A percentile compares a stretch with the other conserved stretches of the same genome.
Conservation (phyloP, 257 asterid species). For the Rauvolfia tetraphylla region DNA sequence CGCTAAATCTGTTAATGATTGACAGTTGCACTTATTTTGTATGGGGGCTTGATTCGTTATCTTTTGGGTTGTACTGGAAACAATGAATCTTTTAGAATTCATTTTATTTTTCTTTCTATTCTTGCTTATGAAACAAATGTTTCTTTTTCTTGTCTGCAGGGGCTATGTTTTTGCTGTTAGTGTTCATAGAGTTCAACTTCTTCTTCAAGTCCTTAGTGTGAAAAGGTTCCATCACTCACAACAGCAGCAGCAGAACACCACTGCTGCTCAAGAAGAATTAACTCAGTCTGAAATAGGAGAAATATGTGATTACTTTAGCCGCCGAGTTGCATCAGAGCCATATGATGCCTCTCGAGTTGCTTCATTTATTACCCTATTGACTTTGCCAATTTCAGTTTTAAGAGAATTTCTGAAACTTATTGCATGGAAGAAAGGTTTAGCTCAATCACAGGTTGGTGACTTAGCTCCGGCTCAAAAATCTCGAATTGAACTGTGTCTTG, state of each 20-base stretch:
- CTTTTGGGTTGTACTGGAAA: background rate
- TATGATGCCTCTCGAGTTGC: conserved; percentile 98
- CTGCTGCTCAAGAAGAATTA: conserved; percentile 78
- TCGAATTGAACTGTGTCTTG: conserved; percentile 90
- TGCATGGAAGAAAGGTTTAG: conserved; percentile 96
- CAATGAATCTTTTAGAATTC: background rate
- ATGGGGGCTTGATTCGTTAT: background rate
- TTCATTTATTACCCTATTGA: conserved; percentile 88
- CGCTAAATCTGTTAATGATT: background rate
- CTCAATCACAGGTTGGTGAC: conserved; percentile 76
- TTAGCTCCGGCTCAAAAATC: conserved; percentile 83
- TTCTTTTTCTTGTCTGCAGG: conserved; percentile 39
- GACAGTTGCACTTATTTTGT: background rate
- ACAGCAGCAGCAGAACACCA: conserved; percentile 84
- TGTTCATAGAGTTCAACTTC: conserved; percentile 98
- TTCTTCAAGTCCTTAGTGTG: conserved; percentile 96
- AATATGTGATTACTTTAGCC: conserved; percentile 95
- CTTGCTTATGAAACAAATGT: background rate
- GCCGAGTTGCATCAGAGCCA: conserved; percentile 99
- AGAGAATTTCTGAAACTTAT: conserved; percentile 92
- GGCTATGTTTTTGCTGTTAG: conserved; percentile 99
- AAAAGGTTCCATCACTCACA: conserved; percentile 89
- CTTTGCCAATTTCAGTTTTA: conserved; percentile 86
- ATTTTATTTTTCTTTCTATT: background rate
- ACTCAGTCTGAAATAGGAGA: conserved; percentile 92